Conservation (phyloP, 495 filamentous ascomycete species). For the Umbilicaria muhlenbergii region DNA sequence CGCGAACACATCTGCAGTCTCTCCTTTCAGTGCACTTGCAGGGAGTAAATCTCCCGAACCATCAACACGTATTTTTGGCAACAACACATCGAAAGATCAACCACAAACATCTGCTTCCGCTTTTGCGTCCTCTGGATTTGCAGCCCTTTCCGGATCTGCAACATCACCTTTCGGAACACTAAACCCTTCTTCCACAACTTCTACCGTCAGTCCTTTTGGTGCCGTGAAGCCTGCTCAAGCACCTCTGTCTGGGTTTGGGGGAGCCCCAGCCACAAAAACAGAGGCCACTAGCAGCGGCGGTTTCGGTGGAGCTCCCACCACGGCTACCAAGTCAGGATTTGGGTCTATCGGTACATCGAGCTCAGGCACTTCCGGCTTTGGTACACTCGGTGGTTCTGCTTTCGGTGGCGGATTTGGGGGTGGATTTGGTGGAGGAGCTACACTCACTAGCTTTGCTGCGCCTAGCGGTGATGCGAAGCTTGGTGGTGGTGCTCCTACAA, state of each 20-base stretch:
- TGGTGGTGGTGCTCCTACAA: slow-evolving; percentile 40
- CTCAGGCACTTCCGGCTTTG: slow-evolving; percentile 19
- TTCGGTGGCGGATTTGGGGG: slow-evolving; percentile 39
- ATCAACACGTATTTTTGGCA: slow-evolving; percentile 7
- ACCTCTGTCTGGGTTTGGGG: slow-evolving; percentile 22
- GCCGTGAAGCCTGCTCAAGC: no score
- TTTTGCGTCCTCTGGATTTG: slow-evolving; percentile 36
- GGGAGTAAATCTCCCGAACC: slow-evolving; percentile 8
- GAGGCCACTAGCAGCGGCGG: slow-evolving; percentile 8
- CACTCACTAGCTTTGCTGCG: slow-evolving; percentile 52
- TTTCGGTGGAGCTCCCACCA: neutral
- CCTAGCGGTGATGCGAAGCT: slow-evolving; percentile 36
- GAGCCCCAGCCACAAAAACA: neutral
- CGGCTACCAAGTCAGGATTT: slow-evolving; percentile 18
- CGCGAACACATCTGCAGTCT: slow-evolving; percentile 32
- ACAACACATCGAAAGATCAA: slow-evolving; percentile 8
- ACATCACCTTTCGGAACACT: slow-evolving; percentile 42
- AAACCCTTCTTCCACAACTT: slow-evolving; percentile 20
- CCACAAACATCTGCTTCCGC: slow-evolving; percentile 29
- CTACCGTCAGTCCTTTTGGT: slow-evolving; percentile 1
- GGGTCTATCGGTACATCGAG: slow-evolving; percentile 12
- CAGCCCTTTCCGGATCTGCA: slow-evolving; percentile 35
- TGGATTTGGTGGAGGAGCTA: slow-evolving; percentile 32
- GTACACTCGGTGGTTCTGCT: slow-evolving; percentile 20
- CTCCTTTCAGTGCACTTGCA: slow-evolving; percentile 31